Evolutionary conservation across 2,329 filamentous ascomycete species (phyloP), one percentile per base, ranked within the genome.

Genomic region (Phyllosticta capitalensis): DNA sequence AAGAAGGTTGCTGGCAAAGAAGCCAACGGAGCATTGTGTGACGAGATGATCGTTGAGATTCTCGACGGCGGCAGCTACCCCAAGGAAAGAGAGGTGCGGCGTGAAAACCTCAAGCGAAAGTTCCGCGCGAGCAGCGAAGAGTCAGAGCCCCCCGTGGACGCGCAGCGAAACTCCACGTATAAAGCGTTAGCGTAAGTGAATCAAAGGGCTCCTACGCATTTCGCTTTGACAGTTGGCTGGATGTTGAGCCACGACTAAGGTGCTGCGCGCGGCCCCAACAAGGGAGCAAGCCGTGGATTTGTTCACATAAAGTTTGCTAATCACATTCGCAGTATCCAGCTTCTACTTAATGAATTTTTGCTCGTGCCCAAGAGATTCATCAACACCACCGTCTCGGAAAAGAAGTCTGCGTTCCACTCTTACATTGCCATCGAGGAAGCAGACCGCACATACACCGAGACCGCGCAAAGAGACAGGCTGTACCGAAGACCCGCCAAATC

Each of bases 261-360:
- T 45, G 38, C 38, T 45, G 38, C 38, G 17, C 14, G 38, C n/a
- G n/a, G n/a, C 14, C 38, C 14, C 14, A n/a, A 45, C 38, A 45
- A 6, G 38, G n/a, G 38, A n/a, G 17, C 38, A 17, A 9, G n/a
- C 10, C 54, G 26, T 19, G 24, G 19, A 17, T 12, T n/a, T 14
- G 3, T 48, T 21, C 6, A 30, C 9, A 19, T 19, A 24, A 45
- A 54, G 10, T 26, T 24, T 19, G 33, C 52, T 55, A 19, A 59
- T 21, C 17, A 52, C 12, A 14, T 14, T 30, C 51, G 14, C 45
- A 73, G 71, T n/a, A 7, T 61, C 49, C 64, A 67, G 6, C 51
- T 72, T n/a, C 67, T 78, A 12, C 75, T 75, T 63, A 71, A 75
- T 56, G 74, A 78, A 51, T 78, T 76, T 55, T 69, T 66, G 0